Evolutionary conservation across 768 basidiomycete genomes (phyloP).

Genomic region (Rhizopogon roseolus): DNA sequence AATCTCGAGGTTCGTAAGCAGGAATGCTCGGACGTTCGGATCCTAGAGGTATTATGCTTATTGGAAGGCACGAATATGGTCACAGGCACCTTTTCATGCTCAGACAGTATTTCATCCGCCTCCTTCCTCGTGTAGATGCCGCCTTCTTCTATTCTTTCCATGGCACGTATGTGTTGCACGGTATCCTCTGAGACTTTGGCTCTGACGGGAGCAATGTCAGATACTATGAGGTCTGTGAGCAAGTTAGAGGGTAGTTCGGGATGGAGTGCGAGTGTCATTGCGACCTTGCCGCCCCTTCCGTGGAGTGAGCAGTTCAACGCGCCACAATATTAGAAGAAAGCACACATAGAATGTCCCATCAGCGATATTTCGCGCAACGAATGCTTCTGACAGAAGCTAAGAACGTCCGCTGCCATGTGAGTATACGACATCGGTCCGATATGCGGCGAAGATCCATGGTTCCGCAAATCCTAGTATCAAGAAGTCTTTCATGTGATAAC

Average conservation of each 20-base stretch:
- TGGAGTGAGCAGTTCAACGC: neutral
- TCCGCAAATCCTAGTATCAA: conserved; percentile 68
- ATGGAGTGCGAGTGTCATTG: conserved; percentile 62
- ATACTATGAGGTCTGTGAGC: conserved; percentile 60
- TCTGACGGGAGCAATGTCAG: conserved; percentile 75
- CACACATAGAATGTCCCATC: conserved; percentile 89
- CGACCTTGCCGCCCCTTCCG: conserved; percentile 79
- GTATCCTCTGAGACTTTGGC: conserved; percentile 61
- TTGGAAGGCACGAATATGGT: too few relatives aligned
- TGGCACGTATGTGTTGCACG: conserved; percentile 57
- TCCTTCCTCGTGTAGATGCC: conserved; percentile 58
- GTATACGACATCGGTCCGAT: conserved; percentile 66
- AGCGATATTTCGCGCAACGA: conserved; percentile 60
- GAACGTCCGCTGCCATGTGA: conserved; percentile 77
- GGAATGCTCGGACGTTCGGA: conserved; percentile 68
- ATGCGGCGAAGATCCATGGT: conserved; percentile 84
- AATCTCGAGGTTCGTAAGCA: conserved; percentile 73
- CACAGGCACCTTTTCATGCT: conserved; percentile 55
- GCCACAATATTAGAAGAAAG: conserved; percentile 3
- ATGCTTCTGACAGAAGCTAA: conserved; percentile 56
- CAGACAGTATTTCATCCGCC: conserved; percentile 59
- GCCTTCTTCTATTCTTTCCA: conserved; percentile 66
- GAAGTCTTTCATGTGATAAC: neutral
- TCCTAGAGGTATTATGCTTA: conserved; percentile 45
- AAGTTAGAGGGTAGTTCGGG: conserved; percentile 35